Base-by-base conservation (phyloP, 306 rosid genomes). In the Inga oerstediana region DNA sequence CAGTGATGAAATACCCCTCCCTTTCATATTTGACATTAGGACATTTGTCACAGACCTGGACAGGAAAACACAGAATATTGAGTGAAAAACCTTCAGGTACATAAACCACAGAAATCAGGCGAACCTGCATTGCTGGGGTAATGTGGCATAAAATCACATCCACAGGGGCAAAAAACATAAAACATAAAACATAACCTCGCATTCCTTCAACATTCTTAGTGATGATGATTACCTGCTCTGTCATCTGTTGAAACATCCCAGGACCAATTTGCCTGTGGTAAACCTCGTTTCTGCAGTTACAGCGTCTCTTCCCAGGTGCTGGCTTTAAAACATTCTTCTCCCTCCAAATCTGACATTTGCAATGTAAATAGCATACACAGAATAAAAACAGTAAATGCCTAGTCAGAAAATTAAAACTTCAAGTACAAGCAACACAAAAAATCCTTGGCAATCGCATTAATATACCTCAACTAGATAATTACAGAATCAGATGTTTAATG, bases 221-320 rank as follows among this genome's bases (percentile, higher is more conserved):
- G 72, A 61, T 66, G 67, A 37, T 58, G 48, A 62, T 52, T 85
- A 96, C 99, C 97, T 94, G 93, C 88, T 96, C 99, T 44, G 99
- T 94, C 98, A 96, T 93, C 86, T 96, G 99, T 68, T 96, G 99
- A 85, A 89, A 96, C 99, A 96, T 96, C 74, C 99, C 99, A 20
- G 99, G 99, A 69, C 99, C 99, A 81, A 96, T 92, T 87, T 96
- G 99, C 88, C 86, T 91, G 91, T 96, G 99, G 77, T 96, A 89
- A 75, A 96, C 99, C 91, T 96, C 98, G 70, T 94, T 92, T 88
- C 98, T 89, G 87, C 99, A 96, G 84, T 96, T 96, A 85, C 99
- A 96, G 65, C 93, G 90, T 86, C 99, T 92, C 87, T 94, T 96
- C 49, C 99, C 99, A 45, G 97, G 98, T 77, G 99, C 98, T 45